Evolutionary conservation across 1,139 yeast genomes (phyloP).

Genomic region (Spathaspora sp.): DNA sequence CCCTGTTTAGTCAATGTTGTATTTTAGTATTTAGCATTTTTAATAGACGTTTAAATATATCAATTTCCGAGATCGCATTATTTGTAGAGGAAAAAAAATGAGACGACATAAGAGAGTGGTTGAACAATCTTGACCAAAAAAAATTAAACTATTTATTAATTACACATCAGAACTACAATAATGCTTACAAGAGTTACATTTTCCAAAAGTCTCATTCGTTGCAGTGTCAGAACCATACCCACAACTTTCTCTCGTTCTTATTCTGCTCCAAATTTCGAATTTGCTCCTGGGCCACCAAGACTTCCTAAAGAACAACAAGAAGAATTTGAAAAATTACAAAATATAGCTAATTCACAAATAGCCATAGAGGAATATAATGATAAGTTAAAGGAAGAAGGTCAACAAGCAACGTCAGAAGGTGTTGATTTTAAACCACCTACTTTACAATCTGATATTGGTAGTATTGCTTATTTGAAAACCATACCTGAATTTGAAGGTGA

Average conservation of each 20-base stretch:
- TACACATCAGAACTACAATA: too few species aligned
- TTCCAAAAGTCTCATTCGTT: neutral
- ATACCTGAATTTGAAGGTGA: slow-evolving; percentile 97
- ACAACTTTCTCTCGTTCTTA: slow-evolving; percentile 4
- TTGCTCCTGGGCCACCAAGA: slow-evolving; percentile 75
- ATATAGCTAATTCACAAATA: slow-evolving; percentile 75
- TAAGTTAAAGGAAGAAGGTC: slow-evolving; percentile 35
- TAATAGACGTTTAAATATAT: neutral
- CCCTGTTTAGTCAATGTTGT: too few species aligned
- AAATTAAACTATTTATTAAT: too few species aligned
- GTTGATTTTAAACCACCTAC: slow-evolving; percentile 19
- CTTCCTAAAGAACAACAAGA: slow-evolving; percentile 86
- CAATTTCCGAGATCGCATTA: neutral
- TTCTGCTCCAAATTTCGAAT: slow-evolving; percentile 26
- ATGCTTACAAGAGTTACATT: slow-evolving; percentile 1
- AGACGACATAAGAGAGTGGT: neutral
- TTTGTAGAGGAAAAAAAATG: neutral
- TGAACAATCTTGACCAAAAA: neutral
- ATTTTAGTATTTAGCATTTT: slow-evolving; percentile 1
- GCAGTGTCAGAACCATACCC: neutral
- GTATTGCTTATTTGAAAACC: slow-evolving; percentile 66
- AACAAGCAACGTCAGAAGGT: slow-evolving; percentile 17
- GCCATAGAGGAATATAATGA: slow-evolving; percentile 77
- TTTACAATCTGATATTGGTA: slow-evolving; percentile 58
- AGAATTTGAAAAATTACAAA: slow-evolving; percentile 85